These are phyloP conservation scores for Geotrichum reessii DNA, from an alignment of 1,139 yeast genomes.

Conservation along the genomic window DNA sequence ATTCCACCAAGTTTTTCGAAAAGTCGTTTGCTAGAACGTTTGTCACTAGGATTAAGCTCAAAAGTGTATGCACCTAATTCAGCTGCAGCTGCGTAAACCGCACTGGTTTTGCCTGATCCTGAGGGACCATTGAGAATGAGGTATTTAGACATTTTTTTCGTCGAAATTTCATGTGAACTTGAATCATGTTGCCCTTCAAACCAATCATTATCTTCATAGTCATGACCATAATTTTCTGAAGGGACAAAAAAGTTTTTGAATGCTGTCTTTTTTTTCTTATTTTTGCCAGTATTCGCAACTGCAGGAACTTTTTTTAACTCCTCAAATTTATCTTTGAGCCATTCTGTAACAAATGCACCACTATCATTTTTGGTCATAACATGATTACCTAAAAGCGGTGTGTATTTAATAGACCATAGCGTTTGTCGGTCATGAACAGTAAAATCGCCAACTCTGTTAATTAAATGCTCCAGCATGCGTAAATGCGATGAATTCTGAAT, in stretches of 20 bases:
- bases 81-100: constrained; percentile 63
- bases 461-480: constrained; percentile 1
- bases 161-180: constrained; percentile 23
- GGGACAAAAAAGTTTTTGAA: neutral
- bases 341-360: constrained; percentile 20
- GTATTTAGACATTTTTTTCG: constrained; percentile 20
- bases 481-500: neutral
- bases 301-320: constrained; percentile 15
- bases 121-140: constrained; percentile 63
- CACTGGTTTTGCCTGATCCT: constrained; percentile 76
- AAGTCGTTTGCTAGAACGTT: constrained; percentile 68
- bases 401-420: constrained; percentile 15
- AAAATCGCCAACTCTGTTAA: constrained; percentile 2
- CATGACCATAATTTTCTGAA: constrained; percentile 14
- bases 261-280: constrained; percentile 23
- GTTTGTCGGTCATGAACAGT: neutral
- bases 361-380: constrained; percentile 21
- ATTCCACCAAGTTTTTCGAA: constrained; percentile 63
- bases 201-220: constrained; percentile 42
- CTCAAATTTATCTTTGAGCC: constrained; percentile 23
- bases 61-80: constrained; percentile 67
- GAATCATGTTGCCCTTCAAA: constrained; percentile 35
- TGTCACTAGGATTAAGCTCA: constrained; percentile 71
- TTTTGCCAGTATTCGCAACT: neutral
- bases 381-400: constrained; percentile 1